These are phyloP conservation scores for Meredithiella fracta DNA, from an alignment of 2,329 filamentous ascomycete genomes.

Conservation along the genomic window DNA sequence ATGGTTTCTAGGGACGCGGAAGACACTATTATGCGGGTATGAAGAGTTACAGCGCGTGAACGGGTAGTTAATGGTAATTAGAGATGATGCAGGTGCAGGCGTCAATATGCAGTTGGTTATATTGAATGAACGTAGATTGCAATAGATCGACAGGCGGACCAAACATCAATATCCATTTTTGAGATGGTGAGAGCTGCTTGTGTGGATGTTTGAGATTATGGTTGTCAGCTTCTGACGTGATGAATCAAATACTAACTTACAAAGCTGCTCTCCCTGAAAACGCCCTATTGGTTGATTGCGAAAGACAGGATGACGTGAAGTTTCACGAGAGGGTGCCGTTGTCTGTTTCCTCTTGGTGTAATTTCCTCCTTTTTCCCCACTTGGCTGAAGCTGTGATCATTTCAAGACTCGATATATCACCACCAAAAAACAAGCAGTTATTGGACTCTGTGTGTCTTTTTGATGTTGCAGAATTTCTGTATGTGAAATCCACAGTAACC, in stretches of 20 bases:
- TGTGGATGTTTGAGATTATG: neutral
- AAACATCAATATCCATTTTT: neutral
- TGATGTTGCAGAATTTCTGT: too few species aligned
- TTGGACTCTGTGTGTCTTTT: too few species aligned
- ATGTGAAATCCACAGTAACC: too few species aligned
- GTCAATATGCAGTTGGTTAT: neutral
- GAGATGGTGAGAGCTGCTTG: too few species aligned
- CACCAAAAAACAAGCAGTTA: too few species aligned
- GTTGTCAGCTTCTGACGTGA: too few species aligned
- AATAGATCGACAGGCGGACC: neutral
- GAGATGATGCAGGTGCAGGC: neutral
- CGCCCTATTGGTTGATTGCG: neutral
- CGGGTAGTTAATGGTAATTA: neutral
- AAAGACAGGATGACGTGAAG: neutral
- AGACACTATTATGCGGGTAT: neutral
- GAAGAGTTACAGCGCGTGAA: neutral
- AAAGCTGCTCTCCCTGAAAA: neutral
- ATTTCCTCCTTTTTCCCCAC: slow-evolving; percentile 9
- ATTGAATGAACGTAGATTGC: neutral
- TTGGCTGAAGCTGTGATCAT: too few species aligned
- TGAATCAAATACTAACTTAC: neutral
- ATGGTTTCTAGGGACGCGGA: neutral
- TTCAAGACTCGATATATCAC: too few species aligned
- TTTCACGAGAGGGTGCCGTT: neutral
- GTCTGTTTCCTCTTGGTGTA: neutral